Base-by-base conservation (phyloP, 148 eudicot genomes). In the Oxyria digyna region DNA sequence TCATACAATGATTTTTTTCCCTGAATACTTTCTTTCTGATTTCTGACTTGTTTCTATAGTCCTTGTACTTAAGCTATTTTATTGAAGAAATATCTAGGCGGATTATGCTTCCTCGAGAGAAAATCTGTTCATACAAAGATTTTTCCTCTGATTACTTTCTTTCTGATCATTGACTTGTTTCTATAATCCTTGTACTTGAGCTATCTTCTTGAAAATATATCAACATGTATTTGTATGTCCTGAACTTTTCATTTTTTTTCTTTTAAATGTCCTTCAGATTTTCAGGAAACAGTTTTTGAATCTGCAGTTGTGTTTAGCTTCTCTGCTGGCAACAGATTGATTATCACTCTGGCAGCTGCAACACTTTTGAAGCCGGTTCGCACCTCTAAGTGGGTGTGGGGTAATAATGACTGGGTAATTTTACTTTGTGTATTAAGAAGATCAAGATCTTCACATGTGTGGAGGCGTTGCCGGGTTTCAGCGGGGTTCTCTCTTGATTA, bases 261-360 rank as follows among this genome's bases (percentile, higher is more conserved):
- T 11, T 4, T 18, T 20, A 50, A 42, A 20, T 23, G 15, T 54
- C 13, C 59, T 52, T 4, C 31, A 54, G 31, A 29, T 29, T 68
- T 15, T 67, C 82, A 81, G 87, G 82, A 72, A 32, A 70, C 76
- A 38, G 78, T 72, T 82, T 81, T 77, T 68, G 57, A 68, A 62
- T 73, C 72, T 72, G 62, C 33, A 62, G 33, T 42, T 67, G 62
- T 40, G 40, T 70, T 75, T 64, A 66, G 70, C 79, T 81, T 66
- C 73, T 43, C 37, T 74, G 74, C 73, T 72, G 74, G 75, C 67
- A 54, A 74, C 6, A 80, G 72, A 77, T 76, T 82, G 80, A 81
- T 71, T 7, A 88, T 84, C 96, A 94, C 89, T 88, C 98, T 90
- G 98, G 98, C 98, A 77, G 87, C 89, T 90, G 79, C 81, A 78